phyloP scores from a whole-genome alignment of 441 rosid species.

The Cnidoscolus chayamansa region DNA sequence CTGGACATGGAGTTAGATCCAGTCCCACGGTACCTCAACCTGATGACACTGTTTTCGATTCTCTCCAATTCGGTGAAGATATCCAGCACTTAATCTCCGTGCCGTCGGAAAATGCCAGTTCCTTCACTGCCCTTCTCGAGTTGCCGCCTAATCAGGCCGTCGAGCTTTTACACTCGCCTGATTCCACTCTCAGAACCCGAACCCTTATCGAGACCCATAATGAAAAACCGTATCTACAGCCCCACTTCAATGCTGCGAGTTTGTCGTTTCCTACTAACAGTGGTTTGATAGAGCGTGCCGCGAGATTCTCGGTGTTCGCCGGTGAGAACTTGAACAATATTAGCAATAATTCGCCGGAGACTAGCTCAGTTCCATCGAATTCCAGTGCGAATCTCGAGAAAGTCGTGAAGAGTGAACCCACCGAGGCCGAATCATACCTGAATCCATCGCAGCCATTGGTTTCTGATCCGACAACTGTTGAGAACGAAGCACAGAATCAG shows the following conservation, averaged over 20 bases:
- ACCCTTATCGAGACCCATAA: constrained; percentile 26
- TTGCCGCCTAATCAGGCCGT: constrained; percentile 71
- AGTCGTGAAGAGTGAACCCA: constrained; percentile 61
- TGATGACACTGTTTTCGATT: constrained; percentile 37
- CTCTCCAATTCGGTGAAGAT: constrained; percentile 61
- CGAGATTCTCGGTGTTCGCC: constrained; percentile 53
- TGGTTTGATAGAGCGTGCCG: constrained; percentile 49
- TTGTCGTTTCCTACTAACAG: constrained; percentile 46
- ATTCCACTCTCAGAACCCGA: constrained; percentile 23
- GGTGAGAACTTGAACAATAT: constrained; percentile 29
- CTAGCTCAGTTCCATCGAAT: constrained; percentile 46
- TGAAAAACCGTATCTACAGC: constrained; percentile 6
- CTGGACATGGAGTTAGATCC: constrained; percentile 21
- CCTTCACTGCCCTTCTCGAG: constrained; percentile 90
- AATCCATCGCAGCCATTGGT: constrained; percentile 38
- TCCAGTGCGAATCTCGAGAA: constrained; percentile 48
- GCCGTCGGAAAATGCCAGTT: constrained; percentile 55
- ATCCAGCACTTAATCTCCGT: constrained; percentile 47
- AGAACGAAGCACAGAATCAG: constrained; percentile 32
- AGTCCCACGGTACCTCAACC: neutral
- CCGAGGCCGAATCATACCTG: constrained; percentile 48
- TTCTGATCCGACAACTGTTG: constrained; percentile 44
- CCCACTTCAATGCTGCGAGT: constrained; percentile 28
- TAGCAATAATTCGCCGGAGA: constrained; percentile 41
- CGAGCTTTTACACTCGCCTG: constrained; percentile 71